Evolutionary conservation across 768 basidiomycete genomes (phyloP).

Genomic region (Sarcodon aspratus): DNA sequence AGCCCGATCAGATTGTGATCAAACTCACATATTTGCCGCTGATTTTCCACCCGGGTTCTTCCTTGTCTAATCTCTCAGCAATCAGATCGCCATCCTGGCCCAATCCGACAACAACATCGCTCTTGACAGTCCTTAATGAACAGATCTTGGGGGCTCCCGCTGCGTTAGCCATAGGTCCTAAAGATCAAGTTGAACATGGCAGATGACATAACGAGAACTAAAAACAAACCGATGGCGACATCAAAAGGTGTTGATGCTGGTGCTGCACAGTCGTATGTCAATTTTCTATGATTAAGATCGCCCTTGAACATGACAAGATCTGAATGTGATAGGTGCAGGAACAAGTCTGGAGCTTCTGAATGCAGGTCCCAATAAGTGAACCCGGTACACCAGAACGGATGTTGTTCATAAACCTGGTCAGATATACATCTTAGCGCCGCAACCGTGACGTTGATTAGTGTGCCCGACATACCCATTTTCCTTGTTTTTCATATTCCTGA

Average conservation of each 20-base stretch:
- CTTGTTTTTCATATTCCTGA: slow-evolving; percentile 85
- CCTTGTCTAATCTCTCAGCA: slow-evolving; percentile 72
- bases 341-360: slow-evolving; percentile 79
- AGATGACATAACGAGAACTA: no score
- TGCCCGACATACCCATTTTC: slow-evolving; percentile 55
- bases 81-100: slow-evolving; percentile 55
- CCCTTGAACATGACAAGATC: slow-evolving; percentile 95
- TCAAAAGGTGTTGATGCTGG: slow-evolving; percentile 84
- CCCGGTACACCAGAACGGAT: slow-evolving; percentile 94
- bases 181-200: no score
- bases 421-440: background rate
- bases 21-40: slow-evolving; percentile 86
- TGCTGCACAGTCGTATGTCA: slow-evolving; percentile 80
- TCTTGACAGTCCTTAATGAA: slow-evolving; percentile 88
- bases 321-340: slow-evolving; percentile 81
- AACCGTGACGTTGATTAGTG: background rate
- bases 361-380: slow-evolving; percentile 89
- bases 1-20: background rate
- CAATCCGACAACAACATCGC: slow-evolving; percentile 87
- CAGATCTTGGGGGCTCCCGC: slow-evolving; percentile 82
- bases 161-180: slow-evolving; percentile 65
- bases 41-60: slow-evolving; percentile 93
- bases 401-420: slow-evolving; percentile 57
- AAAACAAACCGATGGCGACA: slow-evolving; percentile 57
- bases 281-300: slow-evolving; percentile 85